Percentiles rank a stretch among this genome's conserved stretches.
Conservation (phyloP, 1,284 basidiomycete genomes). For the Sphagnurus paluster region DNA sequence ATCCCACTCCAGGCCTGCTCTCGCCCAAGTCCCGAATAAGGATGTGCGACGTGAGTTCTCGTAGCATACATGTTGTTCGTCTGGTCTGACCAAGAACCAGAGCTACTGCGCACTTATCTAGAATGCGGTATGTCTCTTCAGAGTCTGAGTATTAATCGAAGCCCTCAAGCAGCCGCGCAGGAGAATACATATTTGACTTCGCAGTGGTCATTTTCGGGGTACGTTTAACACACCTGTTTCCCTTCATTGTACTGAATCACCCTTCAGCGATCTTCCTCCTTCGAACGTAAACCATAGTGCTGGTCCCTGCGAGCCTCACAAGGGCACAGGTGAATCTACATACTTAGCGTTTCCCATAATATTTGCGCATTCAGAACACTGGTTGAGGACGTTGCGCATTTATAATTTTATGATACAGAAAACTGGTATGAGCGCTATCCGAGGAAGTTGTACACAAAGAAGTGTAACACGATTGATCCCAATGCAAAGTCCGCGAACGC, state of each 20-base stretch:
- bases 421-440: constrained; percentile 30
- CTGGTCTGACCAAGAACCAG: constrained; percentile 35
- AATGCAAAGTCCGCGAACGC: constrained; percentile 97
- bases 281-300: constrained; percentile 45
- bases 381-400: neutral
- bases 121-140: constrained; percentile 59
- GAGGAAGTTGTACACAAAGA: constrained; percentile 97
- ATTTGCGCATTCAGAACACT: neutral
- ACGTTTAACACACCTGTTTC: constrained; percentile 27
- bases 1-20: constrained; percentile 30
- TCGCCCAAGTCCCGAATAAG: constrained; percentile 77
- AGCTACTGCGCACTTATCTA: constrained; percentile 71
- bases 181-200: constrained; percentile 82
- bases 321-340: neutral
- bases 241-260: constrained; percentile 14
- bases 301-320: neutral
- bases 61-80: neutral
- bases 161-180: constrained; percentile 34
- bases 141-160: neutral
- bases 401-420: constrained; percentile 14
- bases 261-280: constrained; percentile 66
- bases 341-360: no score
- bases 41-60: constrained; percentile 69
- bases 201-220: constrained; percentile 80
- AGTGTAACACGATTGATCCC: constrained; percentile 93